A percentile compares a stretch with the other conserved stretches of the same genome.
Evolutionary conservation across 768 basidiomycete genomes (phyloP).

Genomic region (Mycena latifolia): DNA sequence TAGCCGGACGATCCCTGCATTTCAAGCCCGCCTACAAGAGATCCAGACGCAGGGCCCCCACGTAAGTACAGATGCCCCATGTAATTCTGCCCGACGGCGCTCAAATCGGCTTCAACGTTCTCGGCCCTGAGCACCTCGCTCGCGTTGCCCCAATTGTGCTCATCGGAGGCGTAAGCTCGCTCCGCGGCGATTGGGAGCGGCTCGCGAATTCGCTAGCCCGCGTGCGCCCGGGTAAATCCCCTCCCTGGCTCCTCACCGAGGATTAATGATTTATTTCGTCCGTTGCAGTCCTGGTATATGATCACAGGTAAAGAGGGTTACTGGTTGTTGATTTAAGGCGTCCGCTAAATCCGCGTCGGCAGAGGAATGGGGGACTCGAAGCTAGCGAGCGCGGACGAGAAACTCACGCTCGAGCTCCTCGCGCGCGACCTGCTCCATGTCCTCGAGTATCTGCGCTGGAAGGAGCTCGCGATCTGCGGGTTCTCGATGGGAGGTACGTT

Average conservation of each 20-base stretch:
- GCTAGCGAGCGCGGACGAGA: constrained; percentile 47
- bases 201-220: constrained; percentile 48
- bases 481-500: constrained; percentile 64
- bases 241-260: not conserved
- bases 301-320: constrained; percentile 48
- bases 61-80: constrained; percentile 21
- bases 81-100: constrained; percentile 55
- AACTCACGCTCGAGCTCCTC: constrained; percentile 57
- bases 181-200: constrained; percentile 55
- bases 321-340: not conserved
- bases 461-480: constrained; percentile 57
- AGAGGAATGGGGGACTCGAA: constrained; percentile 63
- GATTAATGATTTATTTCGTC: not conserved
- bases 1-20: too few species aligned
- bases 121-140: constrained; percentile 52
- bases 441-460: constrained; percentile 54
- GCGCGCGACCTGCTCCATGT: constrained; percentile 59
- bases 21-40: too few species aligned
- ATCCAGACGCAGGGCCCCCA: too few species aligned
- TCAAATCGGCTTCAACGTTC: constrained; percentile 55
- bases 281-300: constrained; percentile 56
- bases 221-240: constrained; percentile 53
- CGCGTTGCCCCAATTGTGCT: constrained; percentile 52
- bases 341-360: not conserved
- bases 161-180: constrained; percentile 55